Evolutionary conservation across 768 basidiomycete genomes (phyloP), one percentile per base, ranked within the genome.

Genomic region (Galerina sulciceps): DNA sequence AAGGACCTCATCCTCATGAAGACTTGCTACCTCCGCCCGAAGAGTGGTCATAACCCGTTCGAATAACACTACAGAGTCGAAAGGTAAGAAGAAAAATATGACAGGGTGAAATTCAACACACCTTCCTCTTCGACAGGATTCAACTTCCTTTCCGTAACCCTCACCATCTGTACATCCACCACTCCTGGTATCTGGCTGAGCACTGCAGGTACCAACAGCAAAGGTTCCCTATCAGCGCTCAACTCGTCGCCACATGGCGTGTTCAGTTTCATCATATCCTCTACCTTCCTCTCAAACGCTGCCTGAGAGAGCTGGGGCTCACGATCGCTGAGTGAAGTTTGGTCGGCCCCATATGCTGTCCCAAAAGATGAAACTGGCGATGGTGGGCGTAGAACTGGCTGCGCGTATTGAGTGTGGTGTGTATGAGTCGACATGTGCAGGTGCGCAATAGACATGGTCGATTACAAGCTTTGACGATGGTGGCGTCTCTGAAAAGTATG

Each of bases 321-420:
- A n/a, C 65, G 61, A 63, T 85, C 83, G 43, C 77, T 79, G 46
- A 69, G 66, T 2, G 79, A 74, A 1, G 81, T 83, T 58, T 80
- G 77, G 65, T 83, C 82, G 45, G 74, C 73, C 11, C 69, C 73
- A 51, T 81, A 80, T 1, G 73, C 63, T 14, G 81, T 83, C 42
- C 82, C 82, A 18, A 84, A 74, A 13, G 83, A 84, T 56, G 81
- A 82, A 15, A 82, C 76, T 11, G 82, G 82, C 10, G 83, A 85
- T 2, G 82, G 75, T 9, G 78, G 74, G 9, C 81, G 80, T 31
- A 81, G 67, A 20, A 81, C 76, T 23, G 81, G 79, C 15, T 78
- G 73, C 5, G 80, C 79, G 57, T 84, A 84, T 67, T 80, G 80
- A 4, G 79, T 75, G 55, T 74, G 69, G 49, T 73, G 71, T 9